Evolutionary conservation across 1,284 basidiomycete genomes (phyloP), one percentile per base, ranked within the genome.

Genomic region (Rhizoctonia solani): DNA sequence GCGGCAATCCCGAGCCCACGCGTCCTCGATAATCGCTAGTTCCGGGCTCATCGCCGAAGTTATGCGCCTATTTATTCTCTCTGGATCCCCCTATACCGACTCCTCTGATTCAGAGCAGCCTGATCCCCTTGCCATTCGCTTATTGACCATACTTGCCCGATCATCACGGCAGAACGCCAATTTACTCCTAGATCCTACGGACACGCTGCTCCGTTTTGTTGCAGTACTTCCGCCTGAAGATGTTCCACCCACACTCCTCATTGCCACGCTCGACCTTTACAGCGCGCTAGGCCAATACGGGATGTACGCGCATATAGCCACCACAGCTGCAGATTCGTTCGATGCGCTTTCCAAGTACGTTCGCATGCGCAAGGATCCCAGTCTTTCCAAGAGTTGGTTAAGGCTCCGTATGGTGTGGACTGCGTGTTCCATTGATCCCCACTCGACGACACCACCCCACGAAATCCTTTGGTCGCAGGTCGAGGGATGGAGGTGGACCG

Each of bases 401-500:
- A 75, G 74, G 46, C 76, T 92, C 2, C 72, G 93, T 1, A 83
- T 85, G 63, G 78, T 82, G 0, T 98, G 94, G 94, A 89, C 82
- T 5, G 81, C 85, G 1, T 95, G 93, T 72, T 92, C 94, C 0
- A 83, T 86, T 21, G 91, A 98, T 74, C 95, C 95, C 1, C 95
- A 98, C 75, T 81, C 83, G 67, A 95, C 93, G 5, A 89, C 87
- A 5, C 92, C 92, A 0, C 82, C 82, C 16, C 95, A 98, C 76
- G 93, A 93, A 68, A 86, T 98, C 52, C 80, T 91, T 2, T 98
- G 95, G 95, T 92, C 88, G 63, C 93, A 95, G 73, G 81, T 95
- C 4, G 78, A 79, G 14, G 87, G 85, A 1, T 89, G 89, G 83
- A 85, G 82, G 0, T 96, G 93, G 93, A 81, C 78, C 13, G 80